These are phyloP conservation scores for Lasiosphaeria hispida DNA, from an alignment of 495 filamentous ascomycete species.

Conservation along the genomic window DNA sequence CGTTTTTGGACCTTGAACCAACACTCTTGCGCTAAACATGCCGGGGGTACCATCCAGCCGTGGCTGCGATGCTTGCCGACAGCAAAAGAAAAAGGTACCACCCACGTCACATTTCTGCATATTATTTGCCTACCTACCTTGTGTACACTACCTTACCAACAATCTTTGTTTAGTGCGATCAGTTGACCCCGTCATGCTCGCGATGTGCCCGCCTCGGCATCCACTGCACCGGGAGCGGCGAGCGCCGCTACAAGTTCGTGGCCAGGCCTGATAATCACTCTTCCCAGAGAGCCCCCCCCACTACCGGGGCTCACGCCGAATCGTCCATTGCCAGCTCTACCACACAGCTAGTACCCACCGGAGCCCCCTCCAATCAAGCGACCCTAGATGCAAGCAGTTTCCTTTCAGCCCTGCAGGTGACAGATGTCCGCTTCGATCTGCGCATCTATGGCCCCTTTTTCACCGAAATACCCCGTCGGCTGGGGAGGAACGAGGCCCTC, in stretches of 20 bases:
- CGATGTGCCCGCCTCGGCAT: constrained; percentile 47
- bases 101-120: constrained; percentile 19
- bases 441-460: constrained; percentile 15
- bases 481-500: constrained; percentile 18
- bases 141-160: neutral
- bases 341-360: neutral
- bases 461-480: constrained; percentile 11
- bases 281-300: neutral
- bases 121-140: neutral
- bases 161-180: constrained; percentile 20
- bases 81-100: constrained; percentile 54
- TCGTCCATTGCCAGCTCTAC: constrained; percentile 1
- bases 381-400: constrained; percentile 10
- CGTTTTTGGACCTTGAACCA: too few relatives aligned
- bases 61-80: constrained; percentile 51
- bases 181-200: constrained; percentile 40
- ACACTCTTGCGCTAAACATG: constrained; percentile 30
- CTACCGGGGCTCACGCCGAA: neutral
- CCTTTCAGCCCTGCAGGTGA: constrained; percentile 15
- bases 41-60: constrained; percentile 50
- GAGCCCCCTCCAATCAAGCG: neutral
- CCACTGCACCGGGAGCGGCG: constrained; percentile 46
- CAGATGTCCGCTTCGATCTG: constrained; percentile 20
- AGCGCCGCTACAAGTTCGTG: constrained; percentile 47
- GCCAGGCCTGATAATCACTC: constrained; percentile 26